Conservation (phyloP, 2,329 filamentous ascomycete species). For the Plectosphaerella cucumerina region DNA sequence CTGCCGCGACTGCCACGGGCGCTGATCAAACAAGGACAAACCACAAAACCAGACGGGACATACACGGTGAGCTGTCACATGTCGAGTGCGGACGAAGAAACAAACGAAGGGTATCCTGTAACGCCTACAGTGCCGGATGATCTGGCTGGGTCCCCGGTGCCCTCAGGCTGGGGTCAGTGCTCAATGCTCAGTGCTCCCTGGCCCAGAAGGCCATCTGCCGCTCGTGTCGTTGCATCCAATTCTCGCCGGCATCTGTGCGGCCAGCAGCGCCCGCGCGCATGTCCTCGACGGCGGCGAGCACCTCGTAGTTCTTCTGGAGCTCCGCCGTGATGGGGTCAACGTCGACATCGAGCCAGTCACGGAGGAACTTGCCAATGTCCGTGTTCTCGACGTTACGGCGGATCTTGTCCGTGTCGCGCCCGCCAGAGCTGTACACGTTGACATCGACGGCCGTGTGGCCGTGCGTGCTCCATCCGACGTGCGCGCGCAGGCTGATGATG, state of each 20-base stretch:
- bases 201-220: not conserved
- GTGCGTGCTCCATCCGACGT: constrained; percentile 91
- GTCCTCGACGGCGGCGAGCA: not conserved
- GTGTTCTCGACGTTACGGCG: constrained; percentile 93
- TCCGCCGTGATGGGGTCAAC: constrained; percentile 69
- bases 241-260: not conserved
- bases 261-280: not conserved
- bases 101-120: not conserved
- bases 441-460: constrained; percentile 93
- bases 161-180: not conserved
- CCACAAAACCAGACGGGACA: not conserved
- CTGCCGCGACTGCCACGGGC: no score
- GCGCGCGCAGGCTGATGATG: constrained; percentile 82
- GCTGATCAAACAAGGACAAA: no score
- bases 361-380: constrained; percentile 79
- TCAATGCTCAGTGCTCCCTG: not conserved
- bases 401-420: constrained; percentile 59
- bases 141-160: not conserved
- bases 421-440: constrained; percentile 84
- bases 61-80: not conserved
- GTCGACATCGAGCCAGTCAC: constrained; percentile 74
- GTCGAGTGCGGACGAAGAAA: not conserved
- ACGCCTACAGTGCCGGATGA: not conserved
- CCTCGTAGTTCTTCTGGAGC: constrained; percentile 53
- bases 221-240: not conserved